A percentile compares a stretch with the other conserved stretches of the same genome.
Conservation (phyloP, 1,139 yeast genomes). For the Sugiyamaella paludigena region DNA sequence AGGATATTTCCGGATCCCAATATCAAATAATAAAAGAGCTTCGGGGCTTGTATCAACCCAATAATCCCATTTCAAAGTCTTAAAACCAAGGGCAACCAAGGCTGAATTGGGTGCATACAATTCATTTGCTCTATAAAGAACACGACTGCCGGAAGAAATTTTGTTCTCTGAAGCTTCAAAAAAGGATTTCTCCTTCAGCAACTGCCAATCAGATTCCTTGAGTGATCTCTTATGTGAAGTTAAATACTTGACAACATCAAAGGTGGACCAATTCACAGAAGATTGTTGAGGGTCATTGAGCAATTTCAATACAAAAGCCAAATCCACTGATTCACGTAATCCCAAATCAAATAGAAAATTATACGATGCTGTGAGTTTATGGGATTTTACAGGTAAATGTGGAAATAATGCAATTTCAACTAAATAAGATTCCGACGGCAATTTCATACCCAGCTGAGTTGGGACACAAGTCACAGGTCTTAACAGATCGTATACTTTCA, state of each 20-base stretch:
- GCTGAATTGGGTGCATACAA: constrained; percentile 37
- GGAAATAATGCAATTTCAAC: constrained; percentile 39
- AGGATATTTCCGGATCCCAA: constrained; percentile 38
- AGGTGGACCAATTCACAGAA: constrained; percentile 37
- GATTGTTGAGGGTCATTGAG: constrained; percentile 30
- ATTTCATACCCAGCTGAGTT: constrained; percentile 40
- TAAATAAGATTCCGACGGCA: constrained; percentile 39
- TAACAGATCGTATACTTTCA: constrained; percentile 24
- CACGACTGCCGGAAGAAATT: neutral
- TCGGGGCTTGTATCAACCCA: constrained; percentile 36
- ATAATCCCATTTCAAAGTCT: constrained; percentile 33
- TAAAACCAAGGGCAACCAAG: constrained; percentile 33
- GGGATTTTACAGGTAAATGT: constrained; percentile 37
- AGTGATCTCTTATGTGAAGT: constrained; percentile 30
- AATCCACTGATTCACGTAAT: constrained; percentile 42
- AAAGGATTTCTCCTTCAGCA: constrained; percentile 33
- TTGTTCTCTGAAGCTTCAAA: constrained; percentile 26
- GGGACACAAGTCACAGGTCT: constrained; percentile 36
- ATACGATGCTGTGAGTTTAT: constrained; percentile 30
- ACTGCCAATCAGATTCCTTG: constrained; percentile 35
- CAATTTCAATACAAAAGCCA: constrained; percentile 40
- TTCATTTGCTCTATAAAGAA: constrained; percentile 25
- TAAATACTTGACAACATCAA: constrained; percentile 39
- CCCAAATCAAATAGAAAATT: constrained; percentile 37
- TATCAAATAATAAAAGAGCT: constrained; percentile 32